These are phyloP conservation scores for Thelonectria rubi DNA, from an alignment of 2,329 filamentous ascomycete species.

Conservation along the genomic window DNA sequence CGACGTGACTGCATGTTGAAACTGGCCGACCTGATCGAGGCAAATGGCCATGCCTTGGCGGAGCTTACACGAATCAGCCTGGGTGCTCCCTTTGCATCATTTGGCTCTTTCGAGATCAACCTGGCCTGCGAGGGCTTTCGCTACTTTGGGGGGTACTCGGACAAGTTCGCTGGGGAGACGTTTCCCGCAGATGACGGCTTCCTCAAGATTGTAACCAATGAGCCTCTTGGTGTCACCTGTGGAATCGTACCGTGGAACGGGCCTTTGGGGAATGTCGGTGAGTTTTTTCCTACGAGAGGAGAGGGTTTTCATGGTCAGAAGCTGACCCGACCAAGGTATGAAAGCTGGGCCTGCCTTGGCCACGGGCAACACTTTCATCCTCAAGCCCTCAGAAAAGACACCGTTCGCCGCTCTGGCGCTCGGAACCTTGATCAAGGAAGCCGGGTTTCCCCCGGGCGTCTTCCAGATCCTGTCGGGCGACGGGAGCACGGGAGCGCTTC, in stretches of 20 bases:
- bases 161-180: slow-evolving; percentile 38
- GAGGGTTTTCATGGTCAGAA: not conserved
- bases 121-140: slow-evolving; percentile 49
- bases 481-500: slow-evolving; percentile 26
- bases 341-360: slow-evolving; percentile 56
- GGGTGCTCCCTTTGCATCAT: slow-evolving; percentile 54
- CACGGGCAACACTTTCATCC: slow-evolving; percentile 54
- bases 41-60: slow-evolving; percentile 46
- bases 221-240: slow-evolving; percentile 46
- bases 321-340: slow-evolving; percentile 30
- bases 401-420: slow-evolving; percentile 46
- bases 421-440: slow-evolving; percentile 49
- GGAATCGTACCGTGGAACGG: slow-evolving; percentile 51
- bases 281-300: not conserved
- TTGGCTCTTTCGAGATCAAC: slow-evolving; percentile 55
- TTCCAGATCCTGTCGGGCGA: slow-evolving; percentile 49
- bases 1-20: slow-evolving; percentile 54
- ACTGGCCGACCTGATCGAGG: slow-evolving; percentile 55
- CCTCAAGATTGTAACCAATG: slow-evolving; percentile 30
- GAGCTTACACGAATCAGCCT: slow-evolving; percentile 56
- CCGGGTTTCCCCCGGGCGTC: slow-evolving; percentile 56
- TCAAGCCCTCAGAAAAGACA: slow-evolving; percentile 56
- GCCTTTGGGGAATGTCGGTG: slow-evolving; percentile 48
- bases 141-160: slow-evolving; percentile 40
- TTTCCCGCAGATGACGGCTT: slow-evolving; percentile 38